phyloP scores from a whole-genome alignment of 306 rosid genomes.

The Mucuna pruriens region DNA sequence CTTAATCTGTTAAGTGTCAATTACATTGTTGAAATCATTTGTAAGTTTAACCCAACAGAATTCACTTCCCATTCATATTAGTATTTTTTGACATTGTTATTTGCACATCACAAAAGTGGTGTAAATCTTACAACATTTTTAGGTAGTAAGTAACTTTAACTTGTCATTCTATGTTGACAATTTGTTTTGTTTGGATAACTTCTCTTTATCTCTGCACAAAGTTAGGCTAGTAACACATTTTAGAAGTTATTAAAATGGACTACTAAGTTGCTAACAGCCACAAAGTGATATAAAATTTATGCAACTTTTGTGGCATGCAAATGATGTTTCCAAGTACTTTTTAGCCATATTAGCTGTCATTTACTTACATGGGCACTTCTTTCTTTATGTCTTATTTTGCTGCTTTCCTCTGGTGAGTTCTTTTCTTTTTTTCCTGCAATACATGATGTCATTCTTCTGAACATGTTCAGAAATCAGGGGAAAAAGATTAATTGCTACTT shows the following conservation, averaged over 20 bases:
- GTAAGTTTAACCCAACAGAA: background rate
- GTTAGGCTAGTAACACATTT: background rate
- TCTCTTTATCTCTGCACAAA: background rate
- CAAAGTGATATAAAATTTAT: background rate
- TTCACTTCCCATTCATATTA: conserved; percentile 1
- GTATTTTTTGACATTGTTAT: background rate
- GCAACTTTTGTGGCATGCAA: background rate
- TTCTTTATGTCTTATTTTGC: background rate
- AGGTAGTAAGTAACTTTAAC: background rate
- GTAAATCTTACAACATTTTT: background rate
- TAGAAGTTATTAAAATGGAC: background rate
- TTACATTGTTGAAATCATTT: background rate
- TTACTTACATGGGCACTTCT: background rate
- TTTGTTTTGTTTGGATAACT: background rate
- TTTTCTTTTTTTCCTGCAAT: background rate
- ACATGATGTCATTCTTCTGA: background rate
- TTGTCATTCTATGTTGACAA: background rate
- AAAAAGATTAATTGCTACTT: background rate
- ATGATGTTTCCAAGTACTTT: background rate
- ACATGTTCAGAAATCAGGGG: background rate
- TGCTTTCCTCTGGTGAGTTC: background rate
- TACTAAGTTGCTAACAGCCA: background rate
- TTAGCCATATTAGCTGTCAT: background rate
- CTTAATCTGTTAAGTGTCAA: background rate
- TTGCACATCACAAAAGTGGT: background rate